Evolutionary conservation across 2,329 filamentous ascomycete genomes (phyloP), one percentile per base, ranked within the genome.

Genomic region (Fusarium caatingaense): DNA sequence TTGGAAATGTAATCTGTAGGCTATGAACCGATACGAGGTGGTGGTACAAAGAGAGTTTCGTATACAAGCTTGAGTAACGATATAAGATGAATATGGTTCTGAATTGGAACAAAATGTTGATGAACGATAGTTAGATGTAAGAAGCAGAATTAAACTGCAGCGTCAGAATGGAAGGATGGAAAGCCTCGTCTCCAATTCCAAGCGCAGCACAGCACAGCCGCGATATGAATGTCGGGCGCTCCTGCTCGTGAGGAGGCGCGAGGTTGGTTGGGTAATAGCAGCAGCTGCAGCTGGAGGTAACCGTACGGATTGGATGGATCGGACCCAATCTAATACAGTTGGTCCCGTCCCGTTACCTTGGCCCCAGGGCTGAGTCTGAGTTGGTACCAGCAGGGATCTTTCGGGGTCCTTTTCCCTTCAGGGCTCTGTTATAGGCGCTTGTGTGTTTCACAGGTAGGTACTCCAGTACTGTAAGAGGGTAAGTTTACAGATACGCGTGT

Each of bases 201-300:
- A 32, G 32, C 60, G 50, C 37, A 56, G 37, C 32, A 27, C 54
- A 41, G 20, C 41, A 58, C 63, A 66, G 63, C 63, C 63, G 72
- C 73, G 71, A 71, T 64, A 71, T 30, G 28, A 6, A 30, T 68
- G 37, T 71, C 59, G 56, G 60, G 62, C 56, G 32, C 32, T 53
- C 49, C 32, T 25, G 66, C 18, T 37, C 63, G 46, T 42, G 51
- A 61, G 57, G 57, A 62, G 59, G 64, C 67, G 64, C 64, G 64
- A 74, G 72, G 66, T 70, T 74, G 72, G 71, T 67, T 68, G 72
- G 34, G 28, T 30, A 30, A 12, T 30, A 13, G 28, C 28, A 30
- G 28, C 28, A 13, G 28, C 28, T 30, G 28, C 28, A n/a, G 34
- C 18, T 37, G 34, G 18, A 37, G 34, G 34, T 37, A 37, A n/a